phyloP scores from a whole-genome alignment of 805 yeast species.

The Kodamaea laetipori region DNA sequence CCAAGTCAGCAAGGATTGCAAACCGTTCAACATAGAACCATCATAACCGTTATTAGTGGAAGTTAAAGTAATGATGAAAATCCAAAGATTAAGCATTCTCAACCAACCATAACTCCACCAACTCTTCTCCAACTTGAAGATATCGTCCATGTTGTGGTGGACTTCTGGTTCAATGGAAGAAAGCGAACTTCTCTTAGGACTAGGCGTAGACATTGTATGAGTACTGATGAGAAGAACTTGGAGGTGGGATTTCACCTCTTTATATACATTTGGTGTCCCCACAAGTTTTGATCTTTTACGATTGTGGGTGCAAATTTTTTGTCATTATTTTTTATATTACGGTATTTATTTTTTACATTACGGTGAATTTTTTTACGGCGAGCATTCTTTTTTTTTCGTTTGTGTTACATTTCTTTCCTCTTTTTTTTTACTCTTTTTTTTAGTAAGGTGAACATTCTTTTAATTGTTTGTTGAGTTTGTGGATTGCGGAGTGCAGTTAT shows the following conservation, averaged over 20 bases:
- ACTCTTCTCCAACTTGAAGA: conserved; percentile 20
- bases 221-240: neutral
- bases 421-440: no score
- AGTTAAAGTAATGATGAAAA: conserved; percentile 46
- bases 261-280: conserved; percentile 3
- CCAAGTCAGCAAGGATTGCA: conserved; percentile 50
- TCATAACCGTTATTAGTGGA: conserved; percentile 44
- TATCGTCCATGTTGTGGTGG: conserved; percentile 1
- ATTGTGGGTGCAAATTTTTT: neutral
- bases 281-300: conserved; percentile 2
- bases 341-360: no score
- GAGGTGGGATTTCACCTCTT: neutral
- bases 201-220: conserved; percentile 2
- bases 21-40: conserved; percentile 47
- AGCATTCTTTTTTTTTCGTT: no score
- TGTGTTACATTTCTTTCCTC: no score
- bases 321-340: no score
- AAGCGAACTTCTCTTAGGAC: conserved; percentile 4
- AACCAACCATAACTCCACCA: conserved; percentile 43
- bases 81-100: conserved; percentile 34
- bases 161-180: conserved; percentile 1
- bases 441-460: no score
- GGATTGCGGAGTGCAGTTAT: no score
- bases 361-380: no score
- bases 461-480: no score